Evolutionary conservation across 2,329 filamentous ascomycete species (phyloP), one percentile per base, ranked within the genome.

Genomic region (Pseudocercospora fuligena): DNA sequence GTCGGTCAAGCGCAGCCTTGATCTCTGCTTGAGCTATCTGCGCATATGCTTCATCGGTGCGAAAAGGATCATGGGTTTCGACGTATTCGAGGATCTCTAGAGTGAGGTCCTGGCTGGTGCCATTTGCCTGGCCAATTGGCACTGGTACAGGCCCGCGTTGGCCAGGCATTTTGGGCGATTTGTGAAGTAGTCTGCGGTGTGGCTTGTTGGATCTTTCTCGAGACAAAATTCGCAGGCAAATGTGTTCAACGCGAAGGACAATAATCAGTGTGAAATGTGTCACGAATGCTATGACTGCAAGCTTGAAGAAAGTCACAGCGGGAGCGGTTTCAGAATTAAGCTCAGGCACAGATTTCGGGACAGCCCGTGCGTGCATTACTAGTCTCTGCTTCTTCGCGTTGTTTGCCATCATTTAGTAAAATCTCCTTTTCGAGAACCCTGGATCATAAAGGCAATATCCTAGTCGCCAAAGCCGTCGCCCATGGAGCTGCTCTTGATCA

Each of bases 1-100:
- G 87, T 72, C 93, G 88, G 82, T 98, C 95, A 70, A 98, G 86
- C 31, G 93, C 92, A 70, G 92, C 91, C 83, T 97, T 98, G 77
- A 97, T 83, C 67, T 84, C 81, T 43, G 77, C 76, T 71, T 84
- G 77, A 21, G 75, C 65, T 21, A 72, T 67, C 49, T 77, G 56
- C 5, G 77, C 73, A 63, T 79, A 78, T 29, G 74, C 72, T 43
- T 70, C 71, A 40, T 73, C 70, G 51, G 76, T 77, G 21, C 74
- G 66, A 31, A 79, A 61, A 1, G 73, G 72, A 21, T 74, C 70
- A 68, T 81, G 80, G 29, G 76, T 75, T 70, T 81, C 80, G 69
- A 85, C 80, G 23, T 93, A 86, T 74, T 96, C 91, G 70, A 97
- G 88, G 70, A 97, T 89, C 79, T 94, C 89, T 84, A 93, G 90